Conservation (phyloP, 2,329 filamentous ascomycete species). For the Colletotrichum tofieldiae region DNA sequence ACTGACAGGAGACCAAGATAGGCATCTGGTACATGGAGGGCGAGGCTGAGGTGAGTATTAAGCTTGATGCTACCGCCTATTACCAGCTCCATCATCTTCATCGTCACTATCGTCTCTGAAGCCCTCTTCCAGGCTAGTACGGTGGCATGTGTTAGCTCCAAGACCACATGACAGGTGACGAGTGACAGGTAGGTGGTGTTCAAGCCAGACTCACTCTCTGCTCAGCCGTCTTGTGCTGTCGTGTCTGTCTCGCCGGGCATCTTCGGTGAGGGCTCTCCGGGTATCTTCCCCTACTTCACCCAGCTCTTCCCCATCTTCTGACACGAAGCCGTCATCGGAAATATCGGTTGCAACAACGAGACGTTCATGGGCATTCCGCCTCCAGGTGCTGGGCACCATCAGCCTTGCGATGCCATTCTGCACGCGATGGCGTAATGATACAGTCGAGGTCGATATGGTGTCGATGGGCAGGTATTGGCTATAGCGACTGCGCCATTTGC, state of each 20-base stretch:
- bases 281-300: constrained; percentile 71
- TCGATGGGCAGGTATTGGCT: constrained; percentile 82
- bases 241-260: constrained; percentile 54
- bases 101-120: constrained; percentile 65
- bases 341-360: constrained; percentile 59
- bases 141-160: constrained; percentile 29
- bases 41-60: constrained; percentile 35
- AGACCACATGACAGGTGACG: not conserved
- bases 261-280: constrained; percentile 57
- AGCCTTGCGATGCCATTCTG: constrained; percentile 58
- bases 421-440: constrained; percentile 68
- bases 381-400: constrained; percentile 65
- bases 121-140: constrained; percentile 70
- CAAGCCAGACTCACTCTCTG: constrained; percentile 71
- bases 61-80: constrained; percentile 38
- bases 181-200: not conserved
- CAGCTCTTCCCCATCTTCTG: constrained; percentile 80
- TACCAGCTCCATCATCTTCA: constrained; percentile 49
- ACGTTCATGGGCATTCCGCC: constrained; percentile 58
- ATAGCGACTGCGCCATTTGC: constrained; percentile 79
- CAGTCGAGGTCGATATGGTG: constrained; percentile 71
- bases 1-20: constrained; percentile 3
- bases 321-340: constrained; percentile 69
- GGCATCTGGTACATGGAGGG: not conserved
- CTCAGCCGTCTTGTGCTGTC: constrained; percentile 77